phyloP scores from a whole-genome alignment of 345 rosid species.

The Psidium friedrichsthalianum region DNA sequence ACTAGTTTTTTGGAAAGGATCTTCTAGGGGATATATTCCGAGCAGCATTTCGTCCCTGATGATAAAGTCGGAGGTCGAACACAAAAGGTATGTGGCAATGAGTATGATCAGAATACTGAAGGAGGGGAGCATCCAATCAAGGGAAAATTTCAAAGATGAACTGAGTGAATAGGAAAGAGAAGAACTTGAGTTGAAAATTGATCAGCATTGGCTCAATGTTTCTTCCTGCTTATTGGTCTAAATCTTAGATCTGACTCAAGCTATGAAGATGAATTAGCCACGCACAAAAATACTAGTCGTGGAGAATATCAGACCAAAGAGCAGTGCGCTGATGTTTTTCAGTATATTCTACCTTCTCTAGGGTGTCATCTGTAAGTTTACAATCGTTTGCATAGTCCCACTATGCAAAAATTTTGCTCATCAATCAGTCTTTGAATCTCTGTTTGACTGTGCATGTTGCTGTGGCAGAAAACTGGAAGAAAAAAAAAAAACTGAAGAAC shows the following conservation, averaged over 20 bases:
- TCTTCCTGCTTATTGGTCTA: constrained; percentile 93
- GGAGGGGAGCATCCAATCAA: constrained; percentile 25
- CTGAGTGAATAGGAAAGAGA: constrained; percentile 70
- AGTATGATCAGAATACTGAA: constrained; percentile 12
- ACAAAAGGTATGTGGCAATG: constrained; percentile 7
- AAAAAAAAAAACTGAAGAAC: no score
- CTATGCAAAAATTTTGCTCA: not conserved
- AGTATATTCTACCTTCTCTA: constrained; percentile 82
- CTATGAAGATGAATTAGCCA: constrained; percentile 78
- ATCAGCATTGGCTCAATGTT: constrained; percentile 92
- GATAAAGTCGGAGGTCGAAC: constrained; percentile 8
- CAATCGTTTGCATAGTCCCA: not conserved
- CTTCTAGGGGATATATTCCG: constrained; percentile 19
- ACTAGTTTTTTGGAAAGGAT: constrained; percentile 22
- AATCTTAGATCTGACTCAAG: constrained; percentile 87
- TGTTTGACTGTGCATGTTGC: constrained; percentile 5
- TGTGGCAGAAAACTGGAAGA: constrained; percentile 81
- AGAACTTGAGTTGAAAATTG: constrained; percentile 76
- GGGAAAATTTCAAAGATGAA: constrained; percentile 28
- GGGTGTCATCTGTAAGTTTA: constrained; percentile 77
- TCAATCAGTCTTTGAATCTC: not conserved
- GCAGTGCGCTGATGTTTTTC: constrained; percentile 96
- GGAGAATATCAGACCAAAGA: constrained; percentile 98
- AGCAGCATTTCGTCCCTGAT: constrained; percentile 4
- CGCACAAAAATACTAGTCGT: constrained; percentile 79